Evolutionary conservation across 805 yeast species (phyloP).

Genomic region (Hanseniaspora nectarophila): DNA sequence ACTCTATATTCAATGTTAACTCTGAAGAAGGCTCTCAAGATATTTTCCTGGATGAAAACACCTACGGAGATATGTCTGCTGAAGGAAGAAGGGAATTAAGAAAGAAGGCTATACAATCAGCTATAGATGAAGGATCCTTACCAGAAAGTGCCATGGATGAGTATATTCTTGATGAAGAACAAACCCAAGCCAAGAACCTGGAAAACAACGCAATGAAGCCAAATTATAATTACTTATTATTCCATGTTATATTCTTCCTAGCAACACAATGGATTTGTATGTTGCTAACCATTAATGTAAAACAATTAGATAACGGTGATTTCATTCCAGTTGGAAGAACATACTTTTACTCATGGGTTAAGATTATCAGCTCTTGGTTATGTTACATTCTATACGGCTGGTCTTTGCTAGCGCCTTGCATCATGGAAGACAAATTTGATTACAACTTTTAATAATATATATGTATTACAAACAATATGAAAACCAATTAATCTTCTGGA

Average conservation of each 20-base stretch:
- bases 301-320: constrained; percentile 70
- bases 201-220: constrained; percentile 31
- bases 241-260: constrained; percentile 81
- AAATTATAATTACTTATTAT: constrained; percentile 72
- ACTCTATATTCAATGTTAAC: constrained; percentile 47
- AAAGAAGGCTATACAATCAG: constrained; percentile 76
- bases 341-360: constrained; percentile 89
- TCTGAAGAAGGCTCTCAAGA: constrained; percentile 26
- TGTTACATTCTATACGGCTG: constrained; percentile 78
- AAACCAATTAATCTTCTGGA: constrained; percentile 51
- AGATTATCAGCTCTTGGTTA: constrained; percentile 82
- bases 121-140: constrained; percentile 89
- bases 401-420: constrained; percentile 82
- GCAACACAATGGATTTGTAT: constrained; percentile 98
- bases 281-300: constrained; percentile 79
- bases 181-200: constrained; percentile 23
- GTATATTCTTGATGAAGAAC: constrained; percentile 31
- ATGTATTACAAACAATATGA: neutral
- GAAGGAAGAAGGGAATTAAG: constrained; percentile 57
- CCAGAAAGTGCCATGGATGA: constrained; percentile 87
- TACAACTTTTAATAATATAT: constrained; percentile 21
- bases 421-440: constrained; percentile 79
- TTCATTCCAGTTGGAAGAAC: constrained; percentile 96
- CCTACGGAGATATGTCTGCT: constrained; percentile 35
- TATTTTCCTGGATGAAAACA: constrained; percentile 16